A percentile compares a stretch with the other conserved stretches of the same genome.
Evolutionary conservation across 352 stramenopile genomes (phyloP).

Genomic region (Elongisporangium senticosum): DNA sequence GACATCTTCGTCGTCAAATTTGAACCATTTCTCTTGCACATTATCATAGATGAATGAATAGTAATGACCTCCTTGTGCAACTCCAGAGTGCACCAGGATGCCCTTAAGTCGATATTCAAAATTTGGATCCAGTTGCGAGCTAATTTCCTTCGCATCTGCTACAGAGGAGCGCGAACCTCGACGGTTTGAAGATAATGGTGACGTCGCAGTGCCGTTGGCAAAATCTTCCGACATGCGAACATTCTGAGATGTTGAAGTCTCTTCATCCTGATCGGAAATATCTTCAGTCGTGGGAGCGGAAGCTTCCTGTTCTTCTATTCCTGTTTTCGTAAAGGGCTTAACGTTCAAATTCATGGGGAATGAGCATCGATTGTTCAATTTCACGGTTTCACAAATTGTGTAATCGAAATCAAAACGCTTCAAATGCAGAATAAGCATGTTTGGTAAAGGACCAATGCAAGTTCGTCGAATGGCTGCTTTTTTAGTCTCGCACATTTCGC

Average conservation of each 20-base stretch:
- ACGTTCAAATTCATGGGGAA: constrained; percentile 98
- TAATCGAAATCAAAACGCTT: constrained; percentile 99
- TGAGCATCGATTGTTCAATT: constrained; percentile 97
- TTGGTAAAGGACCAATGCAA: constrained; percentile 93
- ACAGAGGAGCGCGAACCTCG: not conserved
- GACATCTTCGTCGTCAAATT: constrained; percentile 99
- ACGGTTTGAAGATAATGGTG: constrained; percentile 14
- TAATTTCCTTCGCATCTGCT: not conserved
- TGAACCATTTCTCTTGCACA: constrained; percentile 95
- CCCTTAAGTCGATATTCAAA: constrained; percentile 97
- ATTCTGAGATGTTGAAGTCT: not conserved
- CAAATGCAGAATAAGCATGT: constrained; percentile 97
- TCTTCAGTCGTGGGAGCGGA: constrained; percentile 28
- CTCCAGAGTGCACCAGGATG: constrained; percentile 97
- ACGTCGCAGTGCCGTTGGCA: constrained; percentile 20
- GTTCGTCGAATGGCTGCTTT: constrained; percentile 95
- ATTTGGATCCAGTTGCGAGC: constrained; percentile 57
- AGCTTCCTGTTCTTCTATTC: constrained; percentile 91
- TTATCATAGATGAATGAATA: constrained; percentile 93
- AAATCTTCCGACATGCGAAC: constrained; percentile 51
- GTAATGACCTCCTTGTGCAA: constrained; percentile 98
- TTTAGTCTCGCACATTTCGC: constrained; percentile 96
- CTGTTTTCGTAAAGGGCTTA: constrained; percentile 97
- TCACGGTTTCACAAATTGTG: constrained; percentile 99
- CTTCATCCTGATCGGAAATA: not conserved